Percentiles rank a stretch among this genome's conserved stretches.
Conservation (phyloP, 768 basidiomycete species). For the Mycena crocata region DNA sequence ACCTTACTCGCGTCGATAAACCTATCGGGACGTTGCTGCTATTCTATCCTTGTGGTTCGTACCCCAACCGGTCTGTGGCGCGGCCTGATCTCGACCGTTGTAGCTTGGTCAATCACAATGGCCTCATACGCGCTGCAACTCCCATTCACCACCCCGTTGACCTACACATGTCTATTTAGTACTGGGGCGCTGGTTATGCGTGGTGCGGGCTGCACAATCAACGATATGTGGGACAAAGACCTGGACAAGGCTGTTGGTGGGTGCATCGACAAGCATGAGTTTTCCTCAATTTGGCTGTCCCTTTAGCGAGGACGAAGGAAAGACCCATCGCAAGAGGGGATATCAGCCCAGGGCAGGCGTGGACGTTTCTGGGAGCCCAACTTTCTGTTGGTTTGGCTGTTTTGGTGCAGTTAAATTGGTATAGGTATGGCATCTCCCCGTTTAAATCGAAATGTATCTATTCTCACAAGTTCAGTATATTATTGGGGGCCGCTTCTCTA, state of each 20-base stretch:
- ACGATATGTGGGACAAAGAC: constrained; percentile 97
- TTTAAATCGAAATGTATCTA: not conserved
- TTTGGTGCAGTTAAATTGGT: constrained; percentile 92
- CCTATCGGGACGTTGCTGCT: constrained; percentile 94
- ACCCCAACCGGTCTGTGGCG: not conserved
- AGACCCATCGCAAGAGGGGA: constrained; percentile 90
- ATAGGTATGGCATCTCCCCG: constrained; percentile 73
- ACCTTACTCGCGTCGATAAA: constrained; percentile 92
- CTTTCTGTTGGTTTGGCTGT: constrained; percentile 86
- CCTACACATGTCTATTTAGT: constrained; percentile 87
- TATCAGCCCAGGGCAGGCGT: constrained; percentile 78
- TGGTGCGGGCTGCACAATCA: constrained; percentile 98
- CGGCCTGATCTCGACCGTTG: constrained; percentile 2
- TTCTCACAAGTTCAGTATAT: constrained; percentile 65
- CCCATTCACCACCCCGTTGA: constrained; percentile 75
- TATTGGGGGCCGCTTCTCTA: constrained; percentile 92
- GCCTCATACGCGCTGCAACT: constrained; percentile 83
- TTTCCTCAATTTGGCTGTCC: not conserved
- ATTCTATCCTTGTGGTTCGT: constrained; percentile 94
- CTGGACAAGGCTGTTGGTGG: constrained; percentile 93
- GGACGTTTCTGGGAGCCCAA: constrained; percentile 86
- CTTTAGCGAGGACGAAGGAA: constrained; percentile 83
- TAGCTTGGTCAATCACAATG: constrained; percentile 99
- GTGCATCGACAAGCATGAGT: constrained; percentile 31
- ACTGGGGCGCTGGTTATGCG: constrained; percentile 95